Percentiles rank a stretch among this genome's conserved stretches.
Evolutionary conservation across 2,329 filamentous ascomycete genomes (phyloP).

Genomic region (Cyphellophora europaea): DNA sequence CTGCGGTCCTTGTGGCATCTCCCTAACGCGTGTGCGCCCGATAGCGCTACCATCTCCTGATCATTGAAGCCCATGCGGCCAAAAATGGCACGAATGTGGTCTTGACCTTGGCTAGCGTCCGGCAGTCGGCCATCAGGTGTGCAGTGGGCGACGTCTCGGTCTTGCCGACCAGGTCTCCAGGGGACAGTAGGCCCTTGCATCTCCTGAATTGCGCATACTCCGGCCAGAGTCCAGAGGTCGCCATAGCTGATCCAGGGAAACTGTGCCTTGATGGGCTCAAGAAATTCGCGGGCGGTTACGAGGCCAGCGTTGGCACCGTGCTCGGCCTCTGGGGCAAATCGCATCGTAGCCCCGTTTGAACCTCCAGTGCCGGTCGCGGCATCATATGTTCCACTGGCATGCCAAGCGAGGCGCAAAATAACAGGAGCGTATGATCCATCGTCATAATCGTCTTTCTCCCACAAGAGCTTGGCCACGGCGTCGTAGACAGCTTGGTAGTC

Average conservation of each 20-base stretch:
- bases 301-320: conserved; percentile 58
- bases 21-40: conserved; percentile 48
- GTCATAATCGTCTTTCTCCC: conserved; percentile 56
- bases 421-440: conserved; percentile 57
- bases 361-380: conserved; percentile 51
- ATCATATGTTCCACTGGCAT: conserved; percentile 56
- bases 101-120: conserved; percentile 44
- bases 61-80: conserved; percentile 53
- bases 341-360: conserved; percentile 57
- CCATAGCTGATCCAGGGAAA: conserved; percentile 58
- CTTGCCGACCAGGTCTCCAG: conserved; percentile 52
- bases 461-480: conserved; percentile 65
- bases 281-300: conserved; percentile 53
- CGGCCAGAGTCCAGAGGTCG: conserved; percentile 57
- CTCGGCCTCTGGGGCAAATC: conserved; percentile 54
- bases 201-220: conserved; percentile 47
- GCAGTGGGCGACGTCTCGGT: conserved; percentile 52
- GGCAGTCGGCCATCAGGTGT: conserved; percentile 50
- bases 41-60: conserved; percentile 49
- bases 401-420: conserved; percentile 56
- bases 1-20: conserved; percentile 46
- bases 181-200: conserved; percentile 51
- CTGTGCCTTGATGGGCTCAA: conserved; percentile 51
- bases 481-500: conserved; percentile 97
- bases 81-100: conserved; percentile 48